Evolutionary conservation across 805 yeast species (phyloP), one percentile per base, ranked within the genome.

Genomic region (Lachancea mirantina): DNA sequence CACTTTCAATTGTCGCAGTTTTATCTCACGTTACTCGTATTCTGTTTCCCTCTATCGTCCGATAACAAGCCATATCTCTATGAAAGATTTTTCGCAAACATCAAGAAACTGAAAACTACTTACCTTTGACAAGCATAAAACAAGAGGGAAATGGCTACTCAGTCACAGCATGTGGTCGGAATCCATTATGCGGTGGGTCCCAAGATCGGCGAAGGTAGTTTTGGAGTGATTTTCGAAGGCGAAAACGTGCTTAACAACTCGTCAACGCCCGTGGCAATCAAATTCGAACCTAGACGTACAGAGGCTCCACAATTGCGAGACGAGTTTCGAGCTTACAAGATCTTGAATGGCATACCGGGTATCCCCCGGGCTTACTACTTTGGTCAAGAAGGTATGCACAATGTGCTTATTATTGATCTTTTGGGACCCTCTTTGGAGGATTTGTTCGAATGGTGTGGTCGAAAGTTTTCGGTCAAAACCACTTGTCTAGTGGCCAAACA

Each of bases 131-230:
- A n/a, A n/a, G n/a, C n/a, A n/a, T n/a, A n/a, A n/a, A n/a, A n/a
- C n/a, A n/a, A n/a, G 26, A 23, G 26, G 26, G 30, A 11, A 13
- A 33, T 33, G 36, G 23, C 30, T 15, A 28, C 24, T 16, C 37
- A 45, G 19, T 38, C 47, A 19, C 55, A 55, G 36, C 62, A 65
- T 34, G 63, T 65, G 11, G 68, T 67, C 19, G 72, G 72, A 9
- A 52, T 67, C 25, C 94, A 83, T 55, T 83, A 78, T 58, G 79
- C 78, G 44, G 74, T 81, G 36, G 92, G 89, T 7, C 80, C 81
- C 50, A 83, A 83, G 57, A 83, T 83, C 34, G 94, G 94, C 22
- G 92, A 83, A 53, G 94, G 94, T 2, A 81, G 92, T 0, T 83
- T 83, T 63, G 94, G 94, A 21, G 81, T 82, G 6, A 78, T 83